Conservation (phyloP, 169 alveolate species). For the Eimeria acervulina region DNA sequence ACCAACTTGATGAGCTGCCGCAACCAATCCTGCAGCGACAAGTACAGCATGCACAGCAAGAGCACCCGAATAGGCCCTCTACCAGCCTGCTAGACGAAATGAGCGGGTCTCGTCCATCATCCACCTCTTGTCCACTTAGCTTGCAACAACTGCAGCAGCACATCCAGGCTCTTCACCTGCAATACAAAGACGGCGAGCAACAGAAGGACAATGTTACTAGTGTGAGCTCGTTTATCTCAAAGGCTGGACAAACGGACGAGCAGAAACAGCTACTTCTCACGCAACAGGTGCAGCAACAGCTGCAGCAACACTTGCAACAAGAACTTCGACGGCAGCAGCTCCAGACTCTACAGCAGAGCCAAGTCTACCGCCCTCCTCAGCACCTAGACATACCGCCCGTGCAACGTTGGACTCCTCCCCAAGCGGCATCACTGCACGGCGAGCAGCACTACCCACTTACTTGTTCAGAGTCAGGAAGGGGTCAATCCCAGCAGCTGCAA, state of each 20-base stretch:
- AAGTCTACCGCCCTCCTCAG: constrained; percentile 2
- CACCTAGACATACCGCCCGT: not conserved
- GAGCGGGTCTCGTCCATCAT: not conserved
- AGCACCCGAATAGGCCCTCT: not conserved
- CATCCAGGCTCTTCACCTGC: constrained; percentile 42
- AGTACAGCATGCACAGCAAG: constrained; percentile 39
- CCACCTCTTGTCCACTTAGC: not conserved
- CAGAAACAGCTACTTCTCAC: constrained; percentile 25
- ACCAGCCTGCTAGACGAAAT: not conserved
- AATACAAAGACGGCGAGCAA: not conserved
- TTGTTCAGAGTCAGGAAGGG: constrained; percentile 27
- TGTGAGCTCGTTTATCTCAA: not conserved
- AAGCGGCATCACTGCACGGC: constrained; percentile 6
- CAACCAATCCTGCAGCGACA: constrained; percentile 18
- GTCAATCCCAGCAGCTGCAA: constrained; percentile 39
- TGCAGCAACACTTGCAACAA: constrained; percentile 43
- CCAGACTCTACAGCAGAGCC: constrained; percentile 8
- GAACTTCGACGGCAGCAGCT: constrained; percentile 16
- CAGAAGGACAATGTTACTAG: not conserved
- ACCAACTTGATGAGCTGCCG: constrained; percentile 57
- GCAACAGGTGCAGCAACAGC: constrained; percentile 50
- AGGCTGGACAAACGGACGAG: not conserved
- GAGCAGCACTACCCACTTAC: constrained; percentile 41
- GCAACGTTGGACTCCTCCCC: constrained; percentile 1
- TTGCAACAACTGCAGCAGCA: constrained; percentile 27